Evolutionary conservation across 768 basidiomycete species (phyloP).

Genomic region (Rickenella mellea): DNA sequence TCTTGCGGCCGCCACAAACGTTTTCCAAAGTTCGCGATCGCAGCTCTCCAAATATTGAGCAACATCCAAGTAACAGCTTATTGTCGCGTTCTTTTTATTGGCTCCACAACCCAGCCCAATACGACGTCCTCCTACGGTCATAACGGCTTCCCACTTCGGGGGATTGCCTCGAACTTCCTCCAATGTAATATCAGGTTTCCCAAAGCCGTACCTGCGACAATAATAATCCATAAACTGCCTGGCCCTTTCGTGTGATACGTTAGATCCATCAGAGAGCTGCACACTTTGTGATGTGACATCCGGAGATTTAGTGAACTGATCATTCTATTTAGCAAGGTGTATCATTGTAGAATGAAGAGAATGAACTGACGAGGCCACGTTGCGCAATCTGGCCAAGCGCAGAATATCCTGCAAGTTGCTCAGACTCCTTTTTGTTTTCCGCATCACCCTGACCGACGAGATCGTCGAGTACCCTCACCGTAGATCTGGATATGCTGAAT

Average conservation of each 20-base stretch:
- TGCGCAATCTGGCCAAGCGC: slow-evolving; percentile 62
- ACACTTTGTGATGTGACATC: slow-evolving; percentile 15
- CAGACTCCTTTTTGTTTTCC: slow-evolving; percentile 49
- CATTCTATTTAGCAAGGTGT: background rate
- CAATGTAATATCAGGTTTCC: slow-evolving; percentile 61
- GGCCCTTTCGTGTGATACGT: slow-evolving; percentile 61
- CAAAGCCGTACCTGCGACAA: slow-evolving; percentile 69
- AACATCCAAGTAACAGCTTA: slow-evolving; percentile 79
- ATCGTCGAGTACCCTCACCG: slow-evolving; percentile 17
- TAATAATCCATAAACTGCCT: slow-evolving; percentile 94
- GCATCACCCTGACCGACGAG: slow-evolving; percentile 59
- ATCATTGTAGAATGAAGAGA: background rate
- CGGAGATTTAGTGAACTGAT: background rate
- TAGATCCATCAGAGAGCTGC: slow-evolving; percentile 50
- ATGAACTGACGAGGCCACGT: slow-evolving; percentile 49
- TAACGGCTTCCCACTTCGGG: slow-evolving; percentile 56
- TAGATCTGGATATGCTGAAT: slow-evolving; percentile 9
- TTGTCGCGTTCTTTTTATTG: slow-evolving; percentile 64
- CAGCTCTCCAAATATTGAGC: slow-evolving; percentile 79
- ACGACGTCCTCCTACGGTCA: slow-evolving; percentile 66
- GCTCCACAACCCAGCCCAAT: slow-evolving; percentile 71
- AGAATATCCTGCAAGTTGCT: slow-evolving; percentile 67
- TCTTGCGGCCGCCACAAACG: slow-evolving; percentile 51
- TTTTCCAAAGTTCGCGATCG: slow-evolving; percentile 72
- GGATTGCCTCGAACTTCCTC: slow-evolving; percentile 22